Evolutionary conservation across 768 basidiomycete species (phyloP).

Genomic region (Lactarius pseudohatsudake): DNA sequence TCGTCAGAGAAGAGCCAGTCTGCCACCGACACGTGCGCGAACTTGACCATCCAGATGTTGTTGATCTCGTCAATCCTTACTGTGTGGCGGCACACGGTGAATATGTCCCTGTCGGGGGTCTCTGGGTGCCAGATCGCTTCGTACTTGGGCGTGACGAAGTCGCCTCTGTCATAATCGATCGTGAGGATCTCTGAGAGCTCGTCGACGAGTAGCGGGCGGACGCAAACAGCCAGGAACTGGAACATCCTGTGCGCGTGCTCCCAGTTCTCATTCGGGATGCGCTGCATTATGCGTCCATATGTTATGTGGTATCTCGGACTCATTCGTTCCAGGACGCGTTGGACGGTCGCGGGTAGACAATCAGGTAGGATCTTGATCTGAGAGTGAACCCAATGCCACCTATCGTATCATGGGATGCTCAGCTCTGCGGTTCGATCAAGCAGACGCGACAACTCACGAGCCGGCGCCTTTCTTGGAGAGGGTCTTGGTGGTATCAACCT

Average conservation of each 20-base stretch:
- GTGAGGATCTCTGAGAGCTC: constrained; percentile 32
- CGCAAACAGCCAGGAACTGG: constrained; percentile 29
- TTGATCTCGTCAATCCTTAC: constrained; percentile 15
- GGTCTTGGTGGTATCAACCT: constrained; percentile 14
- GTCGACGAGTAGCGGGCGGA: constrained; percentile 26
- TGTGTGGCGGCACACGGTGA: constrained; percentile 20
- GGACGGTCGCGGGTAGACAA: constrained; percentile 25
- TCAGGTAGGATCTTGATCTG: constrained; percentile 29
- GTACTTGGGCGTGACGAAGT: constrained; percentile 19
- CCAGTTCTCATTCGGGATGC: constrained; percentile 27
- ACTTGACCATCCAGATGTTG: constrained; percentile 7
- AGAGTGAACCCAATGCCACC: constrained; percentile 33
- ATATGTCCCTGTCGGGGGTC: constrained; percentile 20
- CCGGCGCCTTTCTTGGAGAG: constrained; percentile 21
- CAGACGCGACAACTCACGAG: constrained; percentile 11
- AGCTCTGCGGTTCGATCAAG: not conserved
- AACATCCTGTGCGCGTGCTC: constrained; percentile 27
- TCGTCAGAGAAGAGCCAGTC: constrained; percentile 17
- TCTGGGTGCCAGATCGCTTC: constrained; percentile 26
- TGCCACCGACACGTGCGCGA: constrained; percentile 13
- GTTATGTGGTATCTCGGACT: constrained; percentile 25
- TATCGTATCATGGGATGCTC: constrained; percentile 9
- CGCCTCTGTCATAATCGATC: constrained; percentile 28
- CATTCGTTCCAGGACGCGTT: constrained; percentile 26
- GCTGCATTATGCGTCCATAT: constrained; percentile 32